These are phyloP conservation scores for Gossypium stocksii DNA, from an alignment of 345 rosid species.

Conservation along the genomic window DNA sequence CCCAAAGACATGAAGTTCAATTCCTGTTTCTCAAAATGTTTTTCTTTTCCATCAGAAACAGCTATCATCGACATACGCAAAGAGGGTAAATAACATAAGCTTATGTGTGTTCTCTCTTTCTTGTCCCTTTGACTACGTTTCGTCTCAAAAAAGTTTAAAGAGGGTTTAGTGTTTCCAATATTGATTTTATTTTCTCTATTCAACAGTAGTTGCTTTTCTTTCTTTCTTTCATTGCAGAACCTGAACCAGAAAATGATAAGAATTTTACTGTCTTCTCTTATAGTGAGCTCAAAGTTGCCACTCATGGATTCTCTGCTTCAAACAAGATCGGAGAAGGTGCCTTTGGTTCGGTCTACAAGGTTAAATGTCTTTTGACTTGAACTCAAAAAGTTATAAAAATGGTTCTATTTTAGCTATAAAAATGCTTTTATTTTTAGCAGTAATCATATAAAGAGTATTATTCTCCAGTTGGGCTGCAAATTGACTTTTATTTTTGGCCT, in stretches of 20 bases:
- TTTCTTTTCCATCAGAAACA: slow-evolving; percentile 15
- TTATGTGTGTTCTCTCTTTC: background rate
- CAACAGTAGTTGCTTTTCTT: slow-evolving; percentile 13
- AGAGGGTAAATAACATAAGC: slow-evolving; percentile 13
- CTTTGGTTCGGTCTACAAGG: slow-evolving; percentile 59
- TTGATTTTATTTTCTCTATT: background rate
- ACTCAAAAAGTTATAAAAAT: background rate
- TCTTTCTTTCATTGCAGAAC: background rate
- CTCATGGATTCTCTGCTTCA: slow-evolving; percentile 34
- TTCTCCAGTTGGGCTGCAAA: background rate
- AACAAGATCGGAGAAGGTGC: slow-evolving; percentile 64
- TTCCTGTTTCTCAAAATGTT: slow-evolving; percentile 20
- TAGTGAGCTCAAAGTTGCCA: slow-evolving; percentile 40
- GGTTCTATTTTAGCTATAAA: too few species aligned
- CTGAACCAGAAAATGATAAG: slow-evolving; percentile 21
- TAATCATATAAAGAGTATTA: too few species aligned
- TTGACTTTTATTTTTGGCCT: background rate
- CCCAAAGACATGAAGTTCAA: slow-evolving; percentile 27
- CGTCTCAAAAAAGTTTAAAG: background rate
- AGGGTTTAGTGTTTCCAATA: background rate
- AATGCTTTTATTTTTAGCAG: too few species aligned
- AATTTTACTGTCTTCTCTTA: slow-evolving; percentile 34
- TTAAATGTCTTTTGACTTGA: background rate
- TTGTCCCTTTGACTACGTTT: background rate
- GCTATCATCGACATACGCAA: background rate